phyloP scores from a whole-genome alignment of 192 early-diverging fungal species.

The Funneliformis geosporum region DNA sequence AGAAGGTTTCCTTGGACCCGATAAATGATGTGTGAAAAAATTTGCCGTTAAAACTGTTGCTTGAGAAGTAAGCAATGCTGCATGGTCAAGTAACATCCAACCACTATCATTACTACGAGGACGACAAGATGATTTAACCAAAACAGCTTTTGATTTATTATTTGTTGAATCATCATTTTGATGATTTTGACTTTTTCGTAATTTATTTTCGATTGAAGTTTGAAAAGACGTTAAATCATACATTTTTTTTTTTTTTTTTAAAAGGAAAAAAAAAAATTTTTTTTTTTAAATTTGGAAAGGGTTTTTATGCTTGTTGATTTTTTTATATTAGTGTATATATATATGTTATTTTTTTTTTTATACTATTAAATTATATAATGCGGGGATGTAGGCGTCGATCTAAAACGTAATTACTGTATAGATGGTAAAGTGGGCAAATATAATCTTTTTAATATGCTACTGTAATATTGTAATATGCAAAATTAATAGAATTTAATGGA shows the following conservation, averaged over 20 bases:
- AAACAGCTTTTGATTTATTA: not conserved
- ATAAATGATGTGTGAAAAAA: constrained; percentile 37
- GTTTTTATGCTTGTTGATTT: too few species aligned
- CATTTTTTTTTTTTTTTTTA: not conserved
- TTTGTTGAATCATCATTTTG: not conserved
- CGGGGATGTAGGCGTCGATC: too few species aligned
- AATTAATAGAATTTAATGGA: too few species aligned
- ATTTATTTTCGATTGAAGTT: not conserved
- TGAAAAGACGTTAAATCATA: not conserved
- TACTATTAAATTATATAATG: too few species aligned
- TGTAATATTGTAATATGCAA: too few species aligned
- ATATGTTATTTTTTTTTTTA: too few species aligned
- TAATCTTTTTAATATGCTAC: too few species aligned
- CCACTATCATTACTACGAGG: too few species aligned
- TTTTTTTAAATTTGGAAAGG: too few species aligned
- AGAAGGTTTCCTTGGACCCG: constrained; percentile 50
- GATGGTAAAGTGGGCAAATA: too few species aligned
- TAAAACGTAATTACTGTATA: too few species aligned
- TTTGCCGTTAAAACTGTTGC: constrained; percentile 36
- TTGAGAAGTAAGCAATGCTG: constrained; percentile 14
- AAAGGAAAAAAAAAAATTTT: not conserved
- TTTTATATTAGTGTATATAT: too few species aligned
- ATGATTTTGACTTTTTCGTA: not conserved
- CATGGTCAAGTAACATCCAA: constrained; percentile 24
- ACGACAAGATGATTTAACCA: not conserved